Conservation (phyloP, 2,329 filamentous ascomycete species). For the Colletotrichum limetticola region DNA sequence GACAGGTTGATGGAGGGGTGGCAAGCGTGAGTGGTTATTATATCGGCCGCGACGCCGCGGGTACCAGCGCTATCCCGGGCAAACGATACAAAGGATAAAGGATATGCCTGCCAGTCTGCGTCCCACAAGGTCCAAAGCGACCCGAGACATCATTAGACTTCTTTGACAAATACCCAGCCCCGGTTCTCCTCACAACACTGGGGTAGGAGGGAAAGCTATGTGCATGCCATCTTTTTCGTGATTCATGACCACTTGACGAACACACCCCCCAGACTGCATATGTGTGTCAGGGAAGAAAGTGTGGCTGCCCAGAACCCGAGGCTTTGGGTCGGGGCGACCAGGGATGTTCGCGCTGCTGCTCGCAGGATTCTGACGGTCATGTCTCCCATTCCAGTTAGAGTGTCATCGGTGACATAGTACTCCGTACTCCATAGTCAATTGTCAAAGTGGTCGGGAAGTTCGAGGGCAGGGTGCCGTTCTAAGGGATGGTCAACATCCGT, state of each 20-base stretch:
- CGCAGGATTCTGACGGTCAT: slow-evolving; percentile 16
- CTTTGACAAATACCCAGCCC: slow-evolving; percentile 35
- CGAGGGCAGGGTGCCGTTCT: slow-evolving; percentile 1
- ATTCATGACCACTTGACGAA: slow-evolving; percentile 25
- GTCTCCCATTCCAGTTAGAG: slow-evolving; percentile 1
- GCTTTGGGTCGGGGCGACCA: slow-evolving; percentile 30
- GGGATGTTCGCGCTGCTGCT: not conserved
- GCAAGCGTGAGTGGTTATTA: slow-evolving; percentile 31
- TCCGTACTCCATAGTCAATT: not conserved
- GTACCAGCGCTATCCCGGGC: slow-evolving; percentile 26
- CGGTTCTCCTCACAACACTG: not conserved
- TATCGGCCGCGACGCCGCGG: slow-evolving; percentile 25
- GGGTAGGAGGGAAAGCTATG: not conserved
- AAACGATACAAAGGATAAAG: slow-evolving; percentile 34
- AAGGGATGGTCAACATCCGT: slow-evolving; percentile 21
- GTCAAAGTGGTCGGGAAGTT: not conserved
- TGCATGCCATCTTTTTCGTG: slow-evolving; percentile 12
- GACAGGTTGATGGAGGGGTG: slow-evolving; percentile 3
- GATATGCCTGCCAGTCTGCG: slow-evolving; percentile 30
- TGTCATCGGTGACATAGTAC: not conserved
- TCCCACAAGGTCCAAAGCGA: slow-evolving; percentile 13
- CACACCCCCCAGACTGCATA: slow-evolving; percentile 22
- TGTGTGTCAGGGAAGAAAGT: slow-evolving; percentile 32
- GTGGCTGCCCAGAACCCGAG: slow-evolving; percentile 35
- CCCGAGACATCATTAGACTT: slow-evolving; percentile 35